Conservation (phyloP, 1,284 basidiomycete species). For the Calocybe gambosa region DNA sequence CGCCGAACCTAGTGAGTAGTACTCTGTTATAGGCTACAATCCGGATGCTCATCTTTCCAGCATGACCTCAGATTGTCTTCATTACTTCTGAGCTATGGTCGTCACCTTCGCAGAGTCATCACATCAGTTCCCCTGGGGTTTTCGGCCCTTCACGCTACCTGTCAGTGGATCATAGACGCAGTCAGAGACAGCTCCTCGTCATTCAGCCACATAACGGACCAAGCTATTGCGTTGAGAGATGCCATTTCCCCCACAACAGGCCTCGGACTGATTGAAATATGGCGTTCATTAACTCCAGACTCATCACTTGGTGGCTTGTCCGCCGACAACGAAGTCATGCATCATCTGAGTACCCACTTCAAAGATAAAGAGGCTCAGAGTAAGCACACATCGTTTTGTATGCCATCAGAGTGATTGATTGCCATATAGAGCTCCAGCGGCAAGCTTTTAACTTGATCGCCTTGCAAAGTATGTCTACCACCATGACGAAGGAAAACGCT, state of each 20-base stretch:
- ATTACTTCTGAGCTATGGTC: slow-evolving; percentile 30
- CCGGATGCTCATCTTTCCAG: slow-evolving; percentile 8
- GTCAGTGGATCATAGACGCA: slow-evolving; percentile 32
- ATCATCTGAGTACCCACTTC: slow-evolving; percentile 7
- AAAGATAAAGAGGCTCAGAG: slow-evolving; percentile 10
- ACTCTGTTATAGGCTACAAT: neutral
- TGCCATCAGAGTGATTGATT: slow-evolving; percentile 6
- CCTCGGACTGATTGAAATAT: slow-evolving; percentile 49
- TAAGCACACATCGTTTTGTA: slow-evolving; percentile 1
- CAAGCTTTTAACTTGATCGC: slow-evolving; percentile 38
- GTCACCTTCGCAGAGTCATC: slow-evolving; percentile 28
- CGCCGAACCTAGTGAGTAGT: slow-evolving; percentile 9
- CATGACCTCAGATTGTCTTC: slow-evolving; percentile 18
- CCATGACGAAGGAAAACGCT: slow-evolving; percentile 11
- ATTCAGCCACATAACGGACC: slow-evolving; percentile 27
- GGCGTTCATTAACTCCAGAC: slow-evolving; percentile 35
- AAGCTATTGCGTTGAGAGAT: slow-evolving; percentile 30
- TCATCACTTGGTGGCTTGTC: slow-evolving; percentile 1
- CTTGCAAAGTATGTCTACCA: slow-evolving; percentile 27
- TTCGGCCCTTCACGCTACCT: slow-evolving; percentile 33
- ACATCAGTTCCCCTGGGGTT: slow-evolving; percentile 34
- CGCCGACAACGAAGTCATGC: slow-evolving; percentile 7
- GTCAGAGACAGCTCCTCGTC: slow-evolving; percentile 28
- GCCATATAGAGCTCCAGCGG: slow-evolving; percentile 26
- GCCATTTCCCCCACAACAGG: slow-evolving; percentile 48